Evolutionary conservation across 768 basidiomycete genomes (phyloP), one percentile per base, ranked within the genome.

Genomic region (Russula abietina): DNA sequence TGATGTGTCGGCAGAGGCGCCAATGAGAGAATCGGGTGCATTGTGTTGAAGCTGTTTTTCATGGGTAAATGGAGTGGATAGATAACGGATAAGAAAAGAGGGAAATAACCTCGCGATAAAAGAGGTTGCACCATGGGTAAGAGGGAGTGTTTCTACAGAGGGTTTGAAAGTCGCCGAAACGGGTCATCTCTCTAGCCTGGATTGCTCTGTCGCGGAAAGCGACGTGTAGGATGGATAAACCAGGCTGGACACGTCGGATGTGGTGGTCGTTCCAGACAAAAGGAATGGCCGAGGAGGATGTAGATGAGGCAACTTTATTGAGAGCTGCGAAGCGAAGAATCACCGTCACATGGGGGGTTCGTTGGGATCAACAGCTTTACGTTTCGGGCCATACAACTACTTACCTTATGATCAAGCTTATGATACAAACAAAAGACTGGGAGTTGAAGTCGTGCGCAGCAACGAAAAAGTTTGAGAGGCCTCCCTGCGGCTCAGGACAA

Each of bases 121-220:
- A 95, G 68, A 97, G 86, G 72, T 97, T 97, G 76, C 95, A 98
- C 84, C 91, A 90, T 0, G 94, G 84, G 71, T 96, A 89, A 51
- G 88, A 89, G 1, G 91, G 91, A 10, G 82, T 81, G 48, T 82
- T 74, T 46, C 78, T 75, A 73, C 92, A 93, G 56, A 89, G 76
- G 22, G 82, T 75, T 70, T 78, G 72, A 73, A 90, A 92, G 70
- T 90, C 86, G 62, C 89, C 89, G 72, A 92, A 91, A 66, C 75
- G 76, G 66, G 80, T 79, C 87, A 83, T 81, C 36, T 68, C 68
- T 55, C 39, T 14, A 45, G 43, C 22, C 7, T 14, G 45, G 60
- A 24, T 54, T 48, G 53, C 28, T 43, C 33, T 19, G 64, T 56
- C 60, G 48, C 49, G 32, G 41, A 46, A 19, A n/a, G 50, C 50